Conservation (phyloP, 2,329 filamentous ascomycete genomes). For the Beauveria caledonica region DNA sequence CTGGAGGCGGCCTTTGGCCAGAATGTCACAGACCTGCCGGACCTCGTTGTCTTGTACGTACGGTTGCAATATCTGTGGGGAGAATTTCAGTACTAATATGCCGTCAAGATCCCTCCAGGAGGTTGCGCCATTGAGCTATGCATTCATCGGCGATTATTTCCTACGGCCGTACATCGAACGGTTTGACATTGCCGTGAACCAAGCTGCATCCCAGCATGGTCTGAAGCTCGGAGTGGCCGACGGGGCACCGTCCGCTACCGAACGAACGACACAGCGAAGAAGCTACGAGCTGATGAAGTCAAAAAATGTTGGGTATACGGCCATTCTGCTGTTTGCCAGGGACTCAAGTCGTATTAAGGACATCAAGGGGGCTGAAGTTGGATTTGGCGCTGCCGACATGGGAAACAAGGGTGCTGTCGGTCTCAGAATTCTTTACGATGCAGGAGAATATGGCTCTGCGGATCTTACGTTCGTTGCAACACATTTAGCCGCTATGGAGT, state of each 20-base stretch:
- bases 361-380: slow-evolving; percentile 72
- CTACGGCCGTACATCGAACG: slow-evolving; percentile 67
- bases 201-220: slow-evolving; percentile 45
- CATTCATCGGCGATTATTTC: slow-evolving; percentile 78
- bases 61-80: neutral
- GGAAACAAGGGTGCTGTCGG: slow-evolving; percentile 94
- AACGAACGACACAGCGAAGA: slow-evolving; percentile 13
- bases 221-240: slow-evolving; percentile 18
- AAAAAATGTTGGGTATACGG: slow-evolving; percentile 82
- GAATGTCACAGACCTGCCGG: slow-evolving; percentile 39
- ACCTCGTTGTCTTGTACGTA: slow-evolving; percentile 50
- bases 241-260: slow-evolving; percentile 8
- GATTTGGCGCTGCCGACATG: slow-evolving; percentile 80
- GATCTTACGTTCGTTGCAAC: slow-evolving; percentile 80
- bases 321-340: slow-evolving; percentile 74
- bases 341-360: slow-evolving; percentile 51
- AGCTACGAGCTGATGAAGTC: slow-evolving; percentile 63
- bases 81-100: neutral
- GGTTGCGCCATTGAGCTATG: slow-evolving; percentile 72
- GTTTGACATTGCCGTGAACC: slow-evolving; percentile 62
- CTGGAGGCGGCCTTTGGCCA: slow-evolving; percentile 52
- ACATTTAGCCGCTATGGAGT: slow-evolving; percentile 84
- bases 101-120: slow-evolving; percentile 71
- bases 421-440: slow-evolving; percentile 56
- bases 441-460: slow-evolving; percentile 31